phyloP scores from a whole-genome alignment of 768 basidiomycete species.

The Termitomyces sp. region DNA sequence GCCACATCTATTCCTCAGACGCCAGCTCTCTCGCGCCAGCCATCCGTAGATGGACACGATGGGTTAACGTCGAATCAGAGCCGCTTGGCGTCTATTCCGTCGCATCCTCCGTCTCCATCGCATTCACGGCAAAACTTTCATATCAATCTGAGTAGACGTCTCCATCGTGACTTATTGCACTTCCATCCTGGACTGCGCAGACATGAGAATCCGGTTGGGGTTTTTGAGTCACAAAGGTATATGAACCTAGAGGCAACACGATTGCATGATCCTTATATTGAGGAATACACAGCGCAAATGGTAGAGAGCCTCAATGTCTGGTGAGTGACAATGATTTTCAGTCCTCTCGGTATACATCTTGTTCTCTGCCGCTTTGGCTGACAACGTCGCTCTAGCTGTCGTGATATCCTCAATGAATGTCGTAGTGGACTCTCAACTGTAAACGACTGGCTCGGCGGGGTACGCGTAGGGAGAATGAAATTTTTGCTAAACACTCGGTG shows the following conservation, averaged over 20 bases:
- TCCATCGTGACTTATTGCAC: slow-evolving; percentile 30
- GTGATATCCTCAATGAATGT: slow-evolving; percentile 43
- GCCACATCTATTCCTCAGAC: slow-evolving; percentile 25
- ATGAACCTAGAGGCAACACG: slow-evolving; percentile 58
- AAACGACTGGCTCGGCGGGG: slow-evolving; percentile 44
- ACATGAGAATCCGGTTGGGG: slow-evolving; percentile 55
- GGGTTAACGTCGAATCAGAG: background rate
- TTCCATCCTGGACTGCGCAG: slow-evolving; percentile 30
- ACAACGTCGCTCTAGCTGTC: slow-evolving; percentile 29
- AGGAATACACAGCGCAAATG: slow-evolving; percentile 34
- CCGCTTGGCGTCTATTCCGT: background rate
- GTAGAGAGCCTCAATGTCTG: slow-evolving; percentile 40
- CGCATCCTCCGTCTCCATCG: background rate
- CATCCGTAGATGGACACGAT: background rate
- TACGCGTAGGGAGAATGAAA: slow-evolving; percentile 27
- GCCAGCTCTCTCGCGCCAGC: slow-evolving; percentile 16
- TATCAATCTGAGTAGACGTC: slow-evolving; percentile 23
- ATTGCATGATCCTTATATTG: slow-evolving; percentile 42
- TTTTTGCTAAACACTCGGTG: slow-evolving; percentile 28
- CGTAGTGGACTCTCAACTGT: slow-evolving; percentile 32
- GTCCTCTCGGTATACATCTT: background rate
- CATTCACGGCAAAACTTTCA: slow-evolving; percentile 18
- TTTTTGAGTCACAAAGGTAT: slow-evolving; percentile 69
- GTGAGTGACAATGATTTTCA: slow-evolving; percentile 14
- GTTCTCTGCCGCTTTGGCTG: background rate